phyloP scores from a whole-genome alignment of 352 stramenopile genomes.

The Phytophthora idaei region DNA sequence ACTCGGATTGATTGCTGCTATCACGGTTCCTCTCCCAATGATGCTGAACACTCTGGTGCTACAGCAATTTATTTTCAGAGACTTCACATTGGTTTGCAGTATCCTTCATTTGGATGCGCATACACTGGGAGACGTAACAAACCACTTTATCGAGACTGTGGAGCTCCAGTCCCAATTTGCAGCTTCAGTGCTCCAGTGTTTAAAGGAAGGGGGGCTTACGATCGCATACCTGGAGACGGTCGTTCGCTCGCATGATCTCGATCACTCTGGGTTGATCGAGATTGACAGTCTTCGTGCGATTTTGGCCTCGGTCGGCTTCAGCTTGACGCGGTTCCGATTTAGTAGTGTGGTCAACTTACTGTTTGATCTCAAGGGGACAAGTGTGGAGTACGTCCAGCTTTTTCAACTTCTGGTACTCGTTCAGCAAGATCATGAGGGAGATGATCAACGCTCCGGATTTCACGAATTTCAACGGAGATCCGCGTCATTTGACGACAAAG shows the following conservation, averaged over 20 bases:
- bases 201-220: constrained; percentile 22
- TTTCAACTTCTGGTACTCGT: constrained; percentile 38
- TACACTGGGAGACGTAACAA: constrained; percentile 55
- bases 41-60: constrained; percentile 57
- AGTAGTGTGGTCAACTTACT: constrained; percentile 57
- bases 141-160: constrained; percentile 59
- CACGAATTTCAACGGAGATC: constrained; percentile 4
- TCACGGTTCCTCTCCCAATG: constrained; percentile 44
- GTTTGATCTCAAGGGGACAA: constrained; percentile 43
- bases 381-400: constrained; percentile 50
- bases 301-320: constrained; percentile 44
- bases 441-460: constrained; percentile 1
- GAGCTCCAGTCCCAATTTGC: constrained; percentile 54
- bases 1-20: constrained; percentile 26
- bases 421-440: constrained; percentile 7
- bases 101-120: constrained; percentile 51
- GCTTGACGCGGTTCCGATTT: constrained; percentile 59
- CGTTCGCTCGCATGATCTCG: constrained; percentile 32
- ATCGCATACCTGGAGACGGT: constrained; percentile 35
- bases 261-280: constrained; percentile 38
- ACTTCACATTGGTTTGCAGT: constrained; percentile 60
- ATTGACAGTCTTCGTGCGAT: constrained; percentile 46
- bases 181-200: constrained; percentile 24
- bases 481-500: constrained; percentile 10
- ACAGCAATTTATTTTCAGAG: constrained; percentile 54